Evolutionary conservation across 805 yeast genomes (phyloP).

Genomic region (Zygosaccharomyces kombuchaensis): DNA sequence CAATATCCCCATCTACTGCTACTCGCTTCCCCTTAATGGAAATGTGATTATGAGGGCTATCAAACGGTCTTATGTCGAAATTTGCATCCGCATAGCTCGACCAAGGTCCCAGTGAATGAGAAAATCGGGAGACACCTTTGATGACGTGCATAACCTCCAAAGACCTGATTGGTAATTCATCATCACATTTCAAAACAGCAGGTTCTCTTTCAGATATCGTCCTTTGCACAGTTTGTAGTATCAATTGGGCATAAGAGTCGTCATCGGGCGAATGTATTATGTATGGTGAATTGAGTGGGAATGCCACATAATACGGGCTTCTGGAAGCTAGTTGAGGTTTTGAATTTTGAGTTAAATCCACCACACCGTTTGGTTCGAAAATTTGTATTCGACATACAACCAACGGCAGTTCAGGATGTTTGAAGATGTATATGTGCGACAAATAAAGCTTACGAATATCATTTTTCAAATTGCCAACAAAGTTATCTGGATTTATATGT

Average conservation of each 20-base stretch:
- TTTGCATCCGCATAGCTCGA: conserved; percentile 62
- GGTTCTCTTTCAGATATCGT: conserved; percentile 44
- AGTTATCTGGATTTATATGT: conserved; percentile 45
- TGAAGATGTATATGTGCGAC: conserved; percentile 61
- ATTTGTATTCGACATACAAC: conserved; percentile 62
- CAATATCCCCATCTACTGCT: conserved; percentile 5
- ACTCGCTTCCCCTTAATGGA: conserved; percentile 29
- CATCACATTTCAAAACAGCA: conserved; percentile 37
- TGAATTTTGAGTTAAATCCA: not conserved
- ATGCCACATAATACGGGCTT: conserved; percentile 59
- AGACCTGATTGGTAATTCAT: conserved; percentile 41
- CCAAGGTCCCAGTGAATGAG: conserved; percentile 68
- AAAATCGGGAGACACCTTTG: conserved; percentile 58
- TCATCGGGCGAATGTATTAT: conserved; percentile 51
- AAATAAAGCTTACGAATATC: conserved; percentile 50
- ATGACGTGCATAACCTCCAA: conserved; percentile 54
- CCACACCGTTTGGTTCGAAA: conserved; percentile 46
- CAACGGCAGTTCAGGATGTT: conserved; percentile 60
- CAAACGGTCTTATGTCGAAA: conserved; percentile 63
- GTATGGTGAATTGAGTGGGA: conserved; percentile 64
- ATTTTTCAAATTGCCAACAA: conserved; percentile 45
- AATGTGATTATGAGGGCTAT: conserved; percentile 41
- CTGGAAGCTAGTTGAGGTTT: conserved; percentile 47
- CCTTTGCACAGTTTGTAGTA: conserved; percentile 57
- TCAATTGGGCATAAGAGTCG: conserved; percentile 47